Percentiles rank a stretch among this genome's conserved stretches.
phyloP scores from a whole-genome alignment of 2,329 filamentous ascomycete genomes.

The Alternaria sp. region DNA sequence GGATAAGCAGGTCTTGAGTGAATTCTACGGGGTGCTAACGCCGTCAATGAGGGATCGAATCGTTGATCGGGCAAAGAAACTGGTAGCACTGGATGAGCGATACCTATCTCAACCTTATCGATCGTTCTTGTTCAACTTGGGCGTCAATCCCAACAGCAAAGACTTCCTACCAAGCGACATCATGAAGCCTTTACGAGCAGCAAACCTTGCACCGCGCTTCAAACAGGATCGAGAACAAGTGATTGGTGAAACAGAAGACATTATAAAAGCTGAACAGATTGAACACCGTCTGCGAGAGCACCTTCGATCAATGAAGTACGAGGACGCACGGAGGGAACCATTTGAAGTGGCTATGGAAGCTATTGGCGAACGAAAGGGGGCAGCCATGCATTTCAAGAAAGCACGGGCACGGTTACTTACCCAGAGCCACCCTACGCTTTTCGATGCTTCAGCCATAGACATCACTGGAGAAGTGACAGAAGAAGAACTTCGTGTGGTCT shows the following conservation, averaged over 20 bases:
- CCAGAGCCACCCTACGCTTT: constrained; percentile 24
- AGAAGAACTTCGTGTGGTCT: constrained; percentile 34
- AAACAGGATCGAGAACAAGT: constrained; percentile 1
- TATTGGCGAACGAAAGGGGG: constrained; percentile 10
- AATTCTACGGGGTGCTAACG: constrained; percentile 35
- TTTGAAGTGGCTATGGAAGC: constrained; percentile 12
- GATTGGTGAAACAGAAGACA: background rate
- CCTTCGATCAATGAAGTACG: constrained; percentile 20
- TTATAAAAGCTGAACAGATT: constrained; percentile 28
- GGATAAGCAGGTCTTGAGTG: constrained; percentile 17
- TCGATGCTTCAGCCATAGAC: constrained; percentile 26
- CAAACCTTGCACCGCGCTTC: constrained; percentile 27
- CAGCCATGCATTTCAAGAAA: constrained; percentile 15
- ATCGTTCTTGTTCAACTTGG: constrained; percentile 24
- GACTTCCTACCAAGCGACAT: constrained; percentile 39
- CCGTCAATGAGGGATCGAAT: constrained; percentile 24
- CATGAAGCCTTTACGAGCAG: constrained; percentile 30
- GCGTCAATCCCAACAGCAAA: constrained; percentile 21
- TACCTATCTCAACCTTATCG: constrained; percentile 19
- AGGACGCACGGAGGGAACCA: background rate
- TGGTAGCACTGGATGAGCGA: constrained; percentile 25
- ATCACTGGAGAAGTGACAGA: constrained; percentile 31
- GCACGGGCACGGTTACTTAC: constrained; percentile 26
- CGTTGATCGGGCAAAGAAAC: constrained; percentile 21
- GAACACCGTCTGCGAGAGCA: constrained; percentile 26